Base-by-base conservation (phyloP, 2,329 filamentous ascomycete genomes). In the Epichloe aotearoae region DNA sequence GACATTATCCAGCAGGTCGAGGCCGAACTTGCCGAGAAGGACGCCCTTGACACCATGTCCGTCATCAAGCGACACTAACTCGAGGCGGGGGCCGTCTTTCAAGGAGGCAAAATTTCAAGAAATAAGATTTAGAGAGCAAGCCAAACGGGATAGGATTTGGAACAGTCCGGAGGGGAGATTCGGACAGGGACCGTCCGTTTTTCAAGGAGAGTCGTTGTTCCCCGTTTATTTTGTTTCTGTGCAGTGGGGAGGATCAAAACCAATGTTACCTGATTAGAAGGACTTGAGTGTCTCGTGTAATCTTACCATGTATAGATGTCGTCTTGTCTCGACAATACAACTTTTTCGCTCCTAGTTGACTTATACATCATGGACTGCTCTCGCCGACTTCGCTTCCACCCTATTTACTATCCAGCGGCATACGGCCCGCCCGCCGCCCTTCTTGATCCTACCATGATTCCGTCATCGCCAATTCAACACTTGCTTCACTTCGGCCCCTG, bases 1-100 rank as follows among this genome's bases (percentile, higher is more conserved):
- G 74, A 71, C 54, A 66, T 80, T 57, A 71, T 81, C 59, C 64
- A 70, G 56, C 64, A 77, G 64, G 66, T 80, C 62, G 64, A 71
- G 64, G 68, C 69, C 54, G 70, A 73, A 62, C 58, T 68, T 55
- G 70, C 69, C 53, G 78, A 82, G 72, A 73, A 71, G 69, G 64
- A 69, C 54, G 71, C 68, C 51, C 72, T 78, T 48, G 73, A 78
- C 66, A 68, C 72, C 55, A 66, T 77, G 58, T 64, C 67, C 54
- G 66, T 76, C 49, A 61, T 74, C 63, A 74, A 72, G 71, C 73
- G 67, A 65, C 70, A 75, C 65, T 70, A 68, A 53, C n/a, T 30
- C 36, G 15, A 23, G 14, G 23, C 30, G 23, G n/a, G 30, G 6
- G 17, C 3, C 10, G 23, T 38, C n/a, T 42, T 15, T 19, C 12